Evolutionary conservation across 2,329 filamentous ascomycete genomes (phyloP).

Genomic region (Pestalotiopsis sp.): DNA sequence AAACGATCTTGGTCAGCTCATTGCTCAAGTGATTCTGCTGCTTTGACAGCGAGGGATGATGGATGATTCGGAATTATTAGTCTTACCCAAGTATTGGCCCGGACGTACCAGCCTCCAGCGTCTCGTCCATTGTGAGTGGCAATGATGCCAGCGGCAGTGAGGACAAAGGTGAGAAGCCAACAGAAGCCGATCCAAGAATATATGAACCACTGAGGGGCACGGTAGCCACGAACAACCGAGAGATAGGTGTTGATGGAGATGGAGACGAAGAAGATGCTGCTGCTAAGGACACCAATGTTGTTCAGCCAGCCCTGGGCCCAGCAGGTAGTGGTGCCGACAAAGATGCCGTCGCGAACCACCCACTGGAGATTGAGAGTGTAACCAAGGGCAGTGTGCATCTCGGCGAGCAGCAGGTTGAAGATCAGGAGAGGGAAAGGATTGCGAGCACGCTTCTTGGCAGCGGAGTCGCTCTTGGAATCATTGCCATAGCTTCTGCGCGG

Average conservation of each 20-base stretch:
- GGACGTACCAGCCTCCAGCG: conserved; percentile 15
- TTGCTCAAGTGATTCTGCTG: not conserved
- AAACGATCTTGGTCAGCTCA: not conserved
- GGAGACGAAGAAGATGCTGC: conserved; percentile 14
- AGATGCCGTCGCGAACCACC: conserved; percentile 18
- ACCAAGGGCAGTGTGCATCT: conserved; percentile 16
- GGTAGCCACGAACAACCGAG: conserved; percentile 16
- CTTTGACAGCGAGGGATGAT: too few relatives aligned
- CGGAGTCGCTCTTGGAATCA: not conserved
- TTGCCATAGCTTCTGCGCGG: not conserved
- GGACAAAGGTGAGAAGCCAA: conserved; percentile 5
- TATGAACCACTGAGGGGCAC: conserved; percentile 4
- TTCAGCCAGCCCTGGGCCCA: conserved; percentile 20
- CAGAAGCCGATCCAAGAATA: not conserved
- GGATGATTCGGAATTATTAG: not conserved
- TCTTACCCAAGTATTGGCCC: conserved; percentile 18
- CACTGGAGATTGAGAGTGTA: conserved; percentile 18
- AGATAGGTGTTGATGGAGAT: conserved; percentile 17
- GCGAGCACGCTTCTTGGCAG: not conserved
- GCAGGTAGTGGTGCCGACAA: conserved; percentile 13
- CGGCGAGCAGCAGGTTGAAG: conserved; percentile 19
- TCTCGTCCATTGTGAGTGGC: conserved; percentile 2
- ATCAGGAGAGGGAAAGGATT: conserved; percentile 21
- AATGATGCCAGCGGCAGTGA: conserved; percentile 6
- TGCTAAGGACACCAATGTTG: conserved; percentile 14